These are phyloP conservation scores for Melaleuca quinquenervia DNA, from an alignment of 345 rosid genomes.

Conservation along the genomic window DNA sequence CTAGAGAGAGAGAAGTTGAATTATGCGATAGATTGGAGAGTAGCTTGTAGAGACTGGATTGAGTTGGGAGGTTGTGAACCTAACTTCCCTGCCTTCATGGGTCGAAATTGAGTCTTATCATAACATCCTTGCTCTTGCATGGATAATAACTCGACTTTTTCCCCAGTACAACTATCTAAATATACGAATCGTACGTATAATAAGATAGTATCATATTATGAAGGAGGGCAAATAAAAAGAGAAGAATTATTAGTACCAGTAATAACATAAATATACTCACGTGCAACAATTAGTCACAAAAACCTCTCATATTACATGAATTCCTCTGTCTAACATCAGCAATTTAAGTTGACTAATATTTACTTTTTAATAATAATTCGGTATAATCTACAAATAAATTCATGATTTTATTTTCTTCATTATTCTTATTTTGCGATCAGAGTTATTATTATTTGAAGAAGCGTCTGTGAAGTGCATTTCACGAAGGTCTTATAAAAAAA, in stretches of 20 bases:
- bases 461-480: too few species aligned
- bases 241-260: neutral
- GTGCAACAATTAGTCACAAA: neutral
- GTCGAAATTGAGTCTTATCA: neutral
- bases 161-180: too few species aligned
- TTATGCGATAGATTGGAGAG: neutral
- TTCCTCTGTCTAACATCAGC: neutral
- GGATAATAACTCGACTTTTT: too few species aligned
- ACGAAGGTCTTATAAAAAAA: too few species aligned
- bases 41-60: neutral
- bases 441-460: too few species aligned
- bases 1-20: neutral
- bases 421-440: too few species aligned
- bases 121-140: too few species aligned
- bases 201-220: neutral
- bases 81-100: neutral
- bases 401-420: neutral
- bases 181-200: too few species aligned
- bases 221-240: neutral
- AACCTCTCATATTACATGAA: neutral
- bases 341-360: neutral
- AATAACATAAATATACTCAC: neutral
- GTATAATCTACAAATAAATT: neutral
- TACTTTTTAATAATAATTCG: neutral
- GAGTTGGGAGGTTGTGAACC: neutral